A percentile compares a stretch with the other conserved stretches of the same genome.
phyloP scores from a whole-genome alignment of 2,329 filamentous ascomycete species.

The Paraphoma sp. region DNA sequence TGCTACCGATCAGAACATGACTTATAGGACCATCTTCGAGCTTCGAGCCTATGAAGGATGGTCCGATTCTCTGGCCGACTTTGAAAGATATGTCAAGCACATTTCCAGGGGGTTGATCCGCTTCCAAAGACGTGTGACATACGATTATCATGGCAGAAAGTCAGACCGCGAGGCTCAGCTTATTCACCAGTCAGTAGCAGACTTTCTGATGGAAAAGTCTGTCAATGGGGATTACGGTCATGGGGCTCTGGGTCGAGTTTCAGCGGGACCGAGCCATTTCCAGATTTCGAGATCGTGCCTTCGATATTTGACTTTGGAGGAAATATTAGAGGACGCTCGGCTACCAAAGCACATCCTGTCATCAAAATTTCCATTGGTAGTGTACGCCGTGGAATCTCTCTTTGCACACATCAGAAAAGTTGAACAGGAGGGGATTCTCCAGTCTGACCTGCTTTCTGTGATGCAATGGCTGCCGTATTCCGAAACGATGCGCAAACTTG shows the following conservation, averaged over 20 bases:
- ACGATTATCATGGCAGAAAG: slow-evolving; percentile 13
- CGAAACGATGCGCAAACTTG: slow-evolving; percentile 6
- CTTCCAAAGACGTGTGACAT: slow-evolving; percentile 16
- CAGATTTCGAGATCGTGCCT: slow-evolving; percentile 24
- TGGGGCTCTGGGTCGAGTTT: neutral
- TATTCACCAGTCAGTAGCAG: slow-evolving; percentile 23
- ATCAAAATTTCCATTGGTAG: slow-evolving; percentile 14
- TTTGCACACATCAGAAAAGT: slow-evolving; percentile 15
- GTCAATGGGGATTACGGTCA: slow-evolving; percentile 1
- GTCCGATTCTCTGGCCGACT: slow-evolving; percentile 6
- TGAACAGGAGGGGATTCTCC: slow-evolving; percentile 8
- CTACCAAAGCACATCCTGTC: slow-evolving; percentile 9
- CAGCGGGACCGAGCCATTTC: slow-evolving; percentile 12
- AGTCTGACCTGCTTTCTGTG: slow-evolving; percentile 12
- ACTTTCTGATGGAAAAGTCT: slow-evolving; percentile 11
- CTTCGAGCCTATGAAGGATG: slow-evolving; percentile 7
- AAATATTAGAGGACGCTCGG: slow-evolving; percentile 10
- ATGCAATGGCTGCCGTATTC: slow-evolving; percentile 10
- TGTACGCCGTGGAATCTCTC: slow-evolving; percentile 12
- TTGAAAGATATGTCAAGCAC: slow-evolving; percentile 17
- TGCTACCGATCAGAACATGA: slow-evolving; percentile 15
- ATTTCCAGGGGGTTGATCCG: slow-evolving; percentile 16
- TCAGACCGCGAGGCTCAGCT: slow-evolving; percentile 20
- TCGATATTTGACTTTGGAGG: slow-evolving; percentile 15
- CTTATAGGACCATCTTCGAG: slow-evolving; percentile 1